Evolutionary conservation across 1,284 basidiomycete species (phyloP).

Genomic region (Stereum hirsutum): DNA sequence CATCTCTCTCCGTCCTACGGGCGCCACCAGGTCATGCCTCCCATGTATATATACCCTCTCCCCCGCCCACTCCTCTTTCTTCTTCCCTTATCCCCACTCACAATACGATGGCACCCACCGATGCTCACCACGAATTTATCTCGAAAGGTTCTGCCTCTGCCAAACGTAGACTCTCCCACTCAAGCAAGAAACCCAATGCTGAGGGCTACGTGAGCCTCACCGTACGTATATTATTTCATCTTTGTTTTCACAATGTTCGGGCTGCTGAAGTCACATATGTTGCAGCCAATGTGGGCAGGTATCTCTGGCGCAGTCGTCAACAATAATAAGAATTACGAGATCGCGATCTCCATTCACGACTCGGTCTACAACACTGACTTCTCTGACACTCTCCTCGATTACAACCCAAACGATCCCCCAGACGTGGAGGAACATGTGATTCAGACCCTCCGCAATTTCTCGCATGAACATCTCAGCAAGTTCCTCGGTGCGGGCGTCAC

Average conservation of each 20-base stretch:
- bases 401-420: conserved; percentile 37
- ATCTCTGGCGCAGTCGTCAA: conserved; percentile 52
- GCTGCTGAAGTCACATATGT: too few relatives aligned
- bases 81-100: conserved; percentile 29
- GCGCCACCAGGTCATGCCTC: not conserved
- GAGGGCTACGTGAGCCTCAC: conserved; percentile 52
- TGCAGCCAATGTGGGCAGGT: conserved; percentile 77
- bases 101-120: conserved; percentile 20
- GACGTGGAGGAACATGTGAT: conserved; percentile 55
- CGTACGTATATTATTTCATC: conserved; percentile 30
- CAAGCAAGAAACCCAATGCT: conserved; percentile 41
- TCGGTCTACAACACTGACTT: conserved; percentile 76
- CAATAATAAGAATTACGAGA: conserved; percentile 51
- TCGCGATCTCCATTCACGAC: conserved; percentile 72
- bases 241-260: conserved; percentile 12
- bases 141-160: conserved; percentile 53
- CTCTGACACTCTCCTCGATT: conserved; percentile 42
- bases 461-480: conserved; percentile 68
- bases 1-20: not conserved
- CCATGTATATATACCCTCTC: not conserved
- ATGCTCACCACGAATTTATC: conserved; percentile 33
- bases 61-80: conserved; percentile 30
- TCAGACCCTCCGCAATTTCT: conserved; percentile 56
- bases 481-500: conserved; percentile 63
- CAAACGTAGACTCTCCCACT: conserved; percentile 58